phyloP scores from a whole-genome alignment of 2,329 filamentous ascomycete genomes.

The Claviceps citrina region DNA sequence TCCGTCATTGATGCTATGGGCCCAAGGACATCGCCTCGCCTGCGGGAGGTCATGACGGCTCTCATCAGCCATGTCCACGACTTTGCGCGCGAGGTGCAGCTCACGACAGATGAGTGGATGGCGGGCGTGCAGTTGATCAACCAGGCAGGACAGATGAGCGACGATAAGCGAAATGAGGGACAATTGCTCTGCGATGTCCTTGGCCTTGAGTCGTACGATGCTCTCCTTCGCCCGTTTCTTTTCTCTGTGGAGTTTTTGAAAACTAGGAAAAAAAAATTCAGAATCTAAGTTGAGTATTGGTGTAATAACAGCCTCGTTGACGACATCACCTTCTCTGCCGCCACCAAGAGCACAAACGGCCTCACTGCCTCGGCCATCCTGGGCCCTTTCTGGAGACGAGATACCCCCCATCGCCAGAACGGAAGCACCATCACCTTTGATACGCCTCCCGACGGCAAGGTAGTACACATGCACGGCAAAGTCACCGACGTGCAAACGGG shows the following conservation, averaged over 20 bases:
- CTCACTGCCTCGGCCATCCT: conserved; percentile 66
- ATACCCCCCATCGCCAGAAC: conserved; percentile 55
- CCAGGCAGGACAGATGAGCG: conserved; percentile 53
- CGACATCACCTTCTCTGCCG: conserved; percentile 57
- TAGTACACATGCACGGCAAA: conserved; percentile 49
- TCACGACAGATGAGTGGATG: conserved; percentile 71
- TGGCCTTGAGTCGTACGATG: conserved; percentile 49
- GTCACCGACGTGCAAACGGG: conserved; percentile 42
- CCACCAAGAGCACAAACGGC: conserved; percentile 26
- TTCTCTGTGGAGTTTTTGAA: no score
- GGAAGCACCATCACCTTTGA: conserved; percentile 49
- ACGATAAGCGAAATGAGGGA: conserved; percentile 55
- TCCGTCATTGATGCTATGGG: conserved; percentile 61
- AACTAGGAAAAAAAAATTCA: not conserved
- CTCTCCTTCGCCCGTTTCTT: no score
- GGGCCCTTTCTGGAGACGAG: conserved; percentile 68
- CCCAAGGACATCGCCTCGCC: conserved; percentile 51
- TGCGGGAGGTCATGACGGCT: conserved; percentile 50
- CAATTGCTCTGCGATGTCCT: conserved; percentile 59
- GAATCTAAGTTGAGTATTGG: not conserved
- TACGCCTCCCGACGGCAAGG: conserved; percentile 31
- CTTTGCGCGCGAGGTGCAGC: conserved; percentile 63
- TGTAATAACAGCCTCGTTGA: conserved; percentile 44
- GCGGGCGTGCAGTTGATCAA: conserved; percentile 44
- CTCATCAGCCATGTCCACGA: conserved; percentile 65